phyloP scores from a whole-genome alignment of 139 green algal genomes.

The Asterochloris erici region DNA sequence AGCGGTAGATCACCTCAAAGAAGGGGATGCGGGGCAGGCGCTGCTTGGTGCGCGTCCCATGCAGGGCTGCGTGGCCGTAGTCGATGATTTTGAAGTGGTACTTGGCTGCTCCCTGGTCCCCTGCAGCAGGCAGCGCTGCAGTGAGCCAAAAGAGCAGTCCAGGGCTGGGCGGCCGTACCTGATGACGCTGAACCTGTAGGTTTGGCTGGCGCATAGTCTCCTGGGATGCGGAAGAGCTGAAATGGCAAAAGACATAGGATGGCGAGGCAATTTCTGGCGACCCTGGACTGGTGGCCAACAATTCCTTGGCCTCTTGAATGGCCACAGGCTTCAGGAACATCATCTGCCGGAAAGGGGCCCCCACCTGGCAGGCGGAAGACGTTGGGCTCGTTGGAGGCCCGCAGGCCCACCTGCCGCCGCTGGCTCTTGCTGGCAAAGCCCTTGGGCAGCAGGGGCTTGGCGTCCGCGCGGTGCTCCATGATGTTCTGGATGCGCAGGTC shows the following conservation, averaged over 20 bases:
- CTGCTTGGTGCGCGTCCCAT: neutral
- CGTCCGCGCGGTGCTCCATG: slow-evolving; percentile 19
- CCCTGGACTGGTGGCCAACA: too few relatives aligned
- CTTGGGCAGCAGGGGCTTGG: slow-evolving; percentile 16
- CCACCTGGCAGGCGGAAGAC: slow-evolving; percentile 14
- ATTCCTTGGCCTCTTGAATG: too few relatives aligned
- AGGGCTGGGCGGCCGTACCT: too few relatives aligned
- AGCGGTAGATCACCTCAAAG: slow-evolving; percentile 19
- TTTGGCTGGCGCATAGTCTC: too few relatives aligned
- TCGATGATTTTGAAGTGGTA: slow-evolving; percentile 26
- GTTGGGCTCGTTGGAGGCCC: slow-evolving; percentile 1
- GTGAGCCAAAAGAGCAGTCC: too few relatives aligned
- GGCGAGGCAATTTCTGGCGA: too few relatives aligned
- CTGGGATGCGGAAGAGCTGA: too few relatives aligned
- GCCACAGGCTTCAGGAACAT: too few relatives aligned
- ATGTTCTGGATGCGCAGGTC: slow-evolving; percentile 19
- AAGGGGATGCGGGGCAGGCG: slow-evolving; percentile 10
- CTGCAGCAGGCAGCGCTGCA: neutral
- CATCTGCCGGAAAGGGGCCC: neutral
- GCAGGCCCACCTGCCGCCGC: slow-evolving; percentile 1
- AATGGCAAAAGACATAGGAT: too few relatives aligned
- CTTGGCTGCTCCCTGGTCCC: neutral
- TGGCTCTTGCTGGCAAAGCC: slow-evolving; percentile 9
- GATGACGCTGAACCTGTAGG: too few relatives aligned
- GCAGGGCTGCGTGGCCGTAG: slow-evolving; percentile 17